Evolutionary conservation across 2,329 filamentous ascomycete genomes (phyloP).

Genomic region (Zymoseptoria tritici): DNA sequence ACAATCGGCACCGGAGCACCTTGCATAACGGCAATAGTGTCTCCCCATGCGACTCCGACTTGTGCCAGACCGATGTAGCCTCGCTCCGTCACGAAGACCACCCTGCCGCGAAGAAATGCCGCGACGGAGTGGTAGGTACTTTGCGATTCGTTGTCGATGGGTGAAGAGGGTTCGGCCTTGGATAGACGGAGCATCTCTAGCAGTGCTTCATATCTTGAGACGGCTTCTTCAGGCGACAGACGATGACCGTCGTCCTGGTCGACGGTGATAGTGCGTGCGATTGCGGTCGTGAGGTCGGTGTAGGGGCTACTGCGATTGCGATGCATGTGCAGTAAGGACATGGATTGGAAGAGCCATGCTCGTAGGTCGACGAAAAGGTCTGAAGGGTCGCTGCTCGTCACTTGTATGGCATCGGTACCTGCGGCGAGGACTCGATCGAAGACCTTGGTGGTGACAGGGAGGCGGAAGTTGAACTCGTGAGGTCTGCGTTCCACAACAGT

Average conservation of each 20-base stretch:
- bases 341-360: conserved; percentile 12
- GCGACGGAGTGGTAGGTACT: conserved; percentile 6
- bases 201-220: conserved; percentile 9
- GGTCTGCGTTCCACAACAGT: not conserved
- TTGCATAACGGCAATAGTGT: conserved; percentile 9
- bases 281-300: conserved; percentile 8
- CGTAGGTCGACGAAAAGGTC: conserved; percentile 10
- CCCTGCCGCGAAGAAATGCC: conserved; percentile 13
- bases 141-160: not conserved
- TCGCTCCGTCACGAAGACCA: conserved; percentile 14
- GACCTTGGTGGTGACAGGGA: conserved; percentile 12
- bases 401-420: conserved; percentile 5
- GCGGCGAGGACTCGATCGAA: conserved; percentile 13
- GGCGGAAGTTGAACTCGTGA: conserved; percentile 3
- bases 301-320: conserved; percentile 8
- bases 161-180: not conserved
- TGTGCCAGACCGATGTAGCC: conserved; percentile 14
- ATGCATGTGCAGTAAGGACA: conserved; percentile 9
- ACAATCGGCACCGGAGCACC: conserved; percentile 13
- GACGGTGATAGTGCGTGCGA: conserved; percentile 13
- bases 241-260: conserved; percentile 11
- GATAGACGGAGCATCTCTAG: conserved; percentile 6
- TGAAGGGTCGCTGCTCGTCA: conserved; percentile 1
- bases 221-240: conserved; percentile 7
- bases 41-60: conserved; percentile 9